Conservation (phyloP, 768 basidiomycete genomes). For the Crassisporium funariophilum region DNA sequence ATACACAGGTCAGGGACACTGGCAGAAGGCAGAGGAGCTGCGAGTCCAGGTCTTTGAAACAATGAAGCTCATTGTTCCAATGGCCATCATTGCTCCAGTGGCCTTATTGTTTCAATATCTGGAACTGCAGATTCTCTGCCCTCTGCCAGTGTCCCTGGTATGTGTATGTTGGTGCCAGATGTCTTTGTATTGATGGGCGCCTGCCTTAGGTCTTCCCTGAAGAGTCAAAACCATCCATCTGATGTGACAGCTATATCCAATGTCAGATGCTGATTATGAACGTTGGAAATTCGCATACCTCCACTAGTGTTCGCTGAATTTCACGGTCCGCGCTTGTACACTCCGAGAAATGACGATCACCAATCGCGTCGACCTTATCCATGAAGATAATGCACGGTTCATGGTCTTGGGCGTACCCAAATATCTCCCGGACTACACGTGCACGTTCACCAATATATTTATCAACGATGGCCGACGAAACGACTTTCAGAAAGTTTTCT, state of each 20-base stretch:
- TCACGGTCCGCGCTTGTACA: slow-evolving; percentile 98
- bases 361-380: slow-evolving; percentile 98
- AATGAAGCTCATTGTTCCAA: too few species aligned
- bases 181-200: too few species aligned
- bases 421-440: slow-evolving; percentile 96
- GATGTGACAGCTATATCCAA: slow-evolving; percentile 95
- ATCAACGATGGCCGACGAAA: slow-evolving; percentile 96
- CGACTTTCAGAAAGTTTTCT: slow-evolving; percentile 98
- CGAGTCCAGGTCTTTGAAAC: too few species aligned
- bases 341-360: slow-evolving; percentile 84
- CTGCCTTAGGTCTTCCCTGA: slow-evolving; percentile 87
- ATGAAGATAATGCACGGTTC: slow-evolving; percentile 99
- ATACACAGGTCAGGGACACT: too few species aligned
- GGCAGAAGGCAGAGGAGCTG: too few species aligned
- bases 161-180: too few species aligned
- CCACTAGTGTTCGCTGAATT: slow-evolving; percentile 98
- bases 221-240: slow-evolving; percentile 99
- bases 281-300: too few species aligned
- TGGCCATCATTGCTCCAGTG: too few species aligned
- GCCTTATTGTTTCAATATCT: too few species aligned
- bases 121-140: too few species aligned
- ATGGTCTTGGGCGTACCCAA: slow-evolving; percentile 95
- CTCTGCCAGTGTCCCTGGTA: too few species aligned
- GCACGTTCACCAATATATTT: slow-evolving; percentile 99
- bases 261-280: too few species aligned